Conservation (phyloP, 2,329 filamentous ascomycete genomes). For the Lachnellula arida region DNA sequence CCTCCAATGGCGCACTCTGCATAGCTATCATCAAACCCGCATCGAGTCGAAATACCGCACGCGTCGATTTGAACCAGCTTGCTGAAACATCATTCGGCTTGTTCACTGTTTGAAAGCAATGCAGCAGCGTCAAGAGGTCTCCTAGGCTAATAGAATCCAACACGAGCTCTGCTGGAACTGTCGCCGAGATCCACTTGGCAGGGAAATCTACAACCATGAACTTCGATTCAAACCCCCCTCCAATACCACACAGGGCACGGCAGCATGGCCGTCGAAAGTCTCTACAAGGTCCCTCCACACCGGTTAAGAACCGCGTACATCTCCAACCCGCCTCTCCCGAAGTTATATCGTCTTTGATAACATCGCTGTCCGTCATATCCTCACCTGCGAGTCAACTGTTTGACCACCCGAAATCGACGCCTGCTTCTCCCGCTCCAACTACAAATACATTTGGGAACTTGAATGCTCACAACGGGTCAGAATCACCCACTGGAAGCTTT, state of each 20-base stretch:
- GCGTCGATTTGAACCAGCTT: slow-evolving; percentile 11
- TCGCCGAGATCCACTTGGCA: slow-evolving; percentile 12
- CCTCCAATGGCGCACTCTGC: slow-evolving; percentile 20
- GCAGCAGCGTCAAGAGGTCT: slow-evolving; percentile 19
- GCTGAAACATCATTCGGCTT: slow-evolving; percentile 21
- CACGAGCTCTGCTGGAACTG: slow-evolving; percentile 7
- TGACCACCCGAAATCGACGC: slow-evolving; percentile 44
- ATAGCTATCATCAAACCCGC: slow-evolving; percentile 20
- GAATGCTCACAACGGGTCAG: slow-evolving; percentile 17
- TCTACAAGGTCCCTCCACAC: slow-evolving; percentile 25
- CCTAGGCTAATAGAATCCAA: slow-evolving; percentile 9
- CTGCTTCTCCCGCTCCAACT: slow-evolving; percentile 38
- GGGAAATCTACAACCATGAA: slow-evolving; percentile 24
- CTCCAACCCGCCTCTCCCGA: slow-evolving; percentile 48
- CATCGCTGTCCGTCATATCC: slow-evolving; percentile 63
- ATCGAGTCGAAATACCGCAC: slow-evolving; percentile 11
- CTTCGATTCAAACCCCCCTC: slow-evolving; percentile 24
- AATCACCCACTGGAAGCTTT: slow-evolving; percentile 43
- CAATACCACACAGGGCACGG: slow-evolving; percentile 25
- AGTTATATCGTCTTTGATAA: slow-evolving; percentile 66
- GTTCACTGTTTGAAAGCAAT: slow-evolving; percentile 24
- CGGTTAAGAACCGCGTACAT: slow-evolving; percentile 28
- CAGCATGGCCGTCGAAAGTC: slow-evolving; percentile 29
- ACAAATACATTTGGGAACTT: slow-evolving; percentile 20
- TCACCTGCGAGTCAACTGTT: slow-evolving; percentile 66